Evolutionary conservation across 441 rosid genomes (phyloP).

Genomic region (Pelargonium exstipulatum): DNA sequence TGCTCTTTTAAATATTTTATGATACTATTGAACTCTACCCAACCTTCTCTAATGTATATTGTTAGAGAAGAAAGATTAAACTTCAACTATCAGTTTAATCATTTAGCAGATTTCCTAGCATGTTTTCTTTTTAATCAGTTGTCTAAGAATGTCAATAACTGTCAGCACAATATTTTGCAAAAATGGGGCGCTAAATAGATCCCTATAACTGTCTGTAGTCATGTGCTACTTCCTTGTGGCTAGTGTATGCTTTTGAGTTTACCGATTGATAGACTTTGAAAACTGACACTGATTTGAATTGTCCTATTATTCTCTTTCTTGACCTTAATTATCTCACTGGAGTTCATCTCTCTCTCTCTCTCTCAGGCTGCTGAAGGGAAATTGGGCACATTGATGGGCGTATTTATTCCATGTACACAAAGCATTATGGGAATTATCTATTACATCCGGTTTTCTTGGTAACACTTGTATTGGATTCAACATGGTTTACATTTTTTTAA

Average conservation of each 20-base stretch:
- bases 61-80: too few relatives aligned
- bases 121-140: not conserved
- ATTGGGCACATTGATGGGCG: conserved; percentile 99
- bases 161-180: not conserved
- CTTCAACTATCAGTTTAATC: too few relatives aligned
- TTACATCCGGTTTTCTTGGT: conserved; percentile 98
- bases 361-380: conserved; percentile 57
- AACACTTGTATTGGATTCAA: conserved; percentile 15
- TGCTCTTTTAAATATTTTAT: not conserved
- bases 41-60: too few relatives aligned
- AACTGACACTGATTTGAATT: not conserved
- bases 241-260: not conserved
- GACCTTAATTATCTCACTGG: conserved; percentile 3
- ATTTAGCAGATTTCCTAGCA: not conserved
- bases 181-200: not conserved
- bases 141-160: not conserved
- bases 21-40: too few relatives aligned
- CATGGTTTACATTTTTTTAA: too few relatives aligned
- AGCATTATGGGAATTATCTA: conserved; percentile 95
- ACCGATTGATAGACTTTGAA: conserved; percentile 9
- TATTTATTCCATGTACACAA: conserved; percentile 94
- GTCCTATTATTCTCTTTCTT: not conserved
- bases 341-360: conserved; percentile 17
- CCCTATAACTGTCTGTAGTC: not conserved
- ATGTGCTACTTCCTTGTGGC: not conserved